Evolutionary conservation across 805 yeast genomes (phyloP).

Genomic region (Candida mattraensis): DNA sequence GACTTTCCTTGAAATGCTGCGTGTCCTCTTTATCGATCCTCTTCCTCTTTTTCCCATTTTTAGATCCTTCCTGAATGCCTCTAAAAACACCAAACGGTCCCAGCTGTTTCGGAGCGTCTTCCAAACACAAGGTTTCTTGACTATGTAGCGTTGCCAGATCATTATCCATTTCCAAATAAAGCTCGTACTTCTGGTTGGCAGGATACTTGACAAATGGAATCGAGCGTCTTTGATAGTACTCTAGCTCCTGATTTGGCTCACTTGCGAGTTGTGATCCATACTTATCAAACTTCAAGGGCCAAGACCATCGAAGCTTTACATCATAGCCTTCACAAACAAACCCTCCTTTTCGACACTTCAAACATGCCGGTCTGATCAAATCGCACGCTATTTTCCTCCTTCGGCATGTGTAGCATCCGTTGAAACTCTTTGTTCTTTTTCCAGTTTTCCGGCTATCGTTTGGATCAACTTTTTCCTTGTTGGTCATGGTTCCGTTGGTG

Average conservation of each 20-base stretch:
- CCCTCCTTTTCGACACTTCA: constrained; percentile 66
- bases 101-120: constrained; percentile 32
- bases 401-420: constrained; percentile 89
- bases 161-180: constrained; percentile 82
- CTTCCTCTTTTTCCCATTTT: constrained; percentile 16
- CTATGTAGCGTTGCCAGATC: constrained; percentile 60
- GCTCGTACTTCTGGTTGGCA: constrained; percentile 52
- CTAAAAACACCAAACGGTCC: constrained; percentile 88
- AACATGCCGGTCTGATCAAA: constrained; percentile 64
- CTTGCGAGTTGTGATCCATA: constrained; percentile 42
- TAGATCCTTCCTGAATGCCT: constrained; percentile 34
- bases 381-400: constrained; percentile 81
- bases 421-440: constrained; percentile 66
- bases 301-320: constrained; percentile 78
- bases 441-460: constrained; percentile 6
- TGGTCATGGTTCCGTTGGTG: too few species aligned
- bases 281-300: constrained; percentile 50
- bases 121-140: constrained; percentile 38
- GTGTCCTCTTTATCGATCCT: constrained; percentile 17
- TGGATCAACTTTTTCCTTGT: too few species aligned
- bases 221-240: constrained; percentile 65
- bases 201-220: constrained; percentile 76
- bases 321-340: constrained; percentile 80
- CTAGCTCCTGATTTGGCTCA: constrained; percentile 38
- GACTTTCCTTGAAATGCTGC: not conserved